A percentile compares a stretch with the other conserved stretches of the same genome.
Evolutionary conservation across 805 yeast genomes (phyloP).

Genomic region (Naumovozyma baii): DNA sequence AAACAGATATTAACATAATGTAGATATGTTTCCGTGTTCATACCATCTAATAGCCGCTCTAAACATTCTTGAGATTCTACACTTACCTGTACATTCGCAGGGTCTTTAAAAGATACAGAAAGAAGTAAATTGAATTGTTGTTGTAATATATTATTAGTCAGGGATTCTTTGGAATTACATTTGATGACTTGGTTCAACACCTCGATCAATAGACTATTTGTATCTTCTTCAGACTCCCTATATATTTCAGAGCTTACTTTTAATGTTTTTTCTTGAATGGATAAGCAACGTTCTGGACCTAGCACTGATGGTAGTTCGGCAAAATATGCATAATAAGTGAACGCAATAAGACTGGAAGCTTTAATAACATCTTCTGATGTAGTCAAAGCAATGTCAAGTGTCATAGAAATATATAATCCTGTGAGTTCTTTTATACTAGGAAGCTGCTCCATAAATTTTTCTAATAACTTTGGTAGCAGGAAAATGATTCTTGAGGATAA

Average conservation of each 20-base stretch:
- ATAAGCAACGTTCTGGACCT: slow-evolving; percentile 12
- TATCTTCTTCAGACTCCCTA: slow-evolving; percentile 67
- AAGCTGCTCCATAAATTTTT: slow-evolving; percentile 37
- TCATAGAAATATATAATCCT: slow-evolving; percentile 14
- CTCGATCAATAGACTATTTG: slow-evolving; percentile 65
- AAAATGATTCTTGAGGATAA: slow-evolving; percentile 42
- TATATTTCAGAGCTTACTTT: slow-evolving; percentile 37
- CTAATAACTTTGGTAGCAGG: slow-evolving; percentile 47
- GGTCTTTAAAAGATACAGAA: slow-evolving; percentile 57
- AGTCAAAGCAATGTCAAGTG: slow-evolving; percentile 21
- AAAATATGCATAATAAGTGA: slow-evolving; percentile 42
- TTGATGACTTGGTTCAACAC: slow-evolving; percentile 42
- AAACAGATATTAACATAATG: slow-evolving; percentile 42
- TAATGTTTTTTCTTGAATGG: slow-evolving; percentile 23
- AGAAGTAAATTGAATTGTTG: slow-evolving; percentile 47
- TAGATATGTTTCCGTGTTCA: slow-evolving; percentile 38
- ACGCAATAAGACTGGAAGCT: slow-evolving; percentile 38
- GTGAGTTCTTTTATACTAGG: slow-evolving; percentile 29
- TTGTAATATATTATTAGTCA: slow-evolving; percentile 23
- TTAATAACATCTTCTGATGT: slow-evolving; percentile 25
- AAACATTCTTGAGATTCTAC: slow-evolving; percentile 64
- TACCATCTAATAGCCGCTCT: slow-evolving; percentile 43
- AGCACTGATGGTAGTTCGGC: slow-evolving; percentile 24
- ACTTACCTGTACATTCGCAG: slow-evolving; percentile 62
- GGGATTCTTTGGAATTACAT: slow-evolving; percentile 31